These are phyloP conservation scores for Tillandsia leiboldiana DNA, from an alignment of 176 grass and related monocot genomes.

Conservation along the genomic window DNA sequence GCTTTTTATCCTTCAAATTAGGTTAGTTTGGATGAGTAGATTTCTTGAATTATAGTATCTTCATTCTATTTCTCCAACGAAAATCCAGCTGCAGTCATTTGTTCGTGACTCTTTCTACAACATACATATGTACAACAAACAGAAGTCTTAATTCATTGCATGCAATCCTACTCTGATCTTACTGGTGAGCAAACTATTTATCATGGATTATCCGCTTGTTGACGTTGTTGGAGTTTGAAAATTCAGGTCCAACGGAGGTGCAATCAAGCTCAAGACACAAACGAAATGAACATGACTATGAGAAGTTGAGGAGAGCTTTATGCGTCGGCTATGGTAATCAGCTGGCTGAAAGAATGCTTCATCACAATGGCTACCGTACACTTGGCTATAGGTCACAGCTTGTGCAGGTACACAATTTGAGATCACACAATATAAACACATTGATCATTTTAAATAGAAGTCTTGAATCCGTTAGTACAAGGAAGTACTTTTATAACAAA, in stretches of 20 bases:
- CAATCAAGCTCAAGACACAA: conserved; percentile 33
- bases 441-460: background rate
- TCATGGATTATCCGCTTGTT: background rate
- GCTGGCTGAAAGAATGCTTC: conserved; percentile 80
- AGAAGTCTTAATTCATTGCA: no score
- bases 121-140: no score
- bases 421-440: background rate
- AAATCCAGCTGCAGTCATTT: no score
- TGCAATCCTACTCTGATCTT: no score
- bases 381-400: conserved; percentile 90
- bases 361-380: conserved; percentile 95
- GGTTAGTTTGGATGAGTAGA: no score
- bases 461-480: no score
- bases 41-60: no score
- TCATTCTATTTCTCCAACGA: no score
- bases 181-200: no score
- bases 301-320: conserved; percentile 76
- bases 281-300: conserved; percentile 61
- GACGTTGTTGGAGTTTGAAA: background rate
- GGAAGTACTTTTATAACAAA: no score
- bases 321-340: conserved; percentile 90
- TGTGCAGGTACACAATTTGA: conserved; percentile 54
- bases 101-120: no score
- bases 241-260: conserved; percentile 57
- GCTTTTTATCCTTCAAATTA: no score